Conservation (phyloP, 1,139 yeast species). For the Hansenula anomala region DNA sequence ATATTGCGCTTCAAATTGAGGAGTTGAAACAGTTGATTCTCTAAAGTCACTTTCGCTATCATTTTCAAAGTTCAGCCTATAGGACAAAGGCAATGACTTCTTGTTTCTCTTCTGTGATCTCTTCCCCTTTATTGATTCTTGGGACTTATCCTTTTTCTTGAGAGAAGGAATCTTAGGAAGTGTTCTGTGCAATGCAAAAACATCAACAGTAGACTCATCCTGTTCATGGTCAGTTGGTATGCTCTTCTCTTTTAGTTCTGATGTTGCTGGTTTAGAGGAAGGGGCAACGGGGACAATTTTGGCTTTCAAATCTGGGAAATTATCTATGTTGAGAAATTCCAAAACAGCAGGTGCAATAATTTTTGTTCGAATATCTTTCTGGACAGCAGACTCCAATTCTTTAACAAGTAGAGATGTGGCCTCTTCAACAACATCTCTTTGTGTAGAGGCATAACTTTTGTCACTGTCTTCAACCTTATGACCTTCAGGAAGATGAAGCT, state of each 20-base stretch:
- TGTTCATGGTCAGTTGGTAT: constrained; percentile 10
- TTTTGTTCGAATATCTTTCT: constrained; percentile 73
- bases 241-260: constrained; percentile 27
- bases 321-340: constrained; percentile 54
- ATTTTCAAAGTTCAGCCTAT: constrained; percentile 59
- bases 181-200: constrained; percentile 10
- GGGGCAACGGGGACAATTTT: constrained; percentile 24
- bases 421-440: constrained; percentile 38
- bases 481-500: constrained; percentile 42
- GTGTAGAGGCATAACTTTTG: constrained; percentile 3
- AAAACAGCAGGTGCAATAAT: constrained; percentile 68
- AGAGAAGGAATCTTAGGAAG: constrained; percentile 34
- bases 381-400: constrained; percentile 59
- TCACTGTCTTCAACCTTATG: constrained; percentile 3
- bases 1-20: constrained; percentile 17
- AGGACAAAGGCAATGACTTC: constrained; percentile 58
- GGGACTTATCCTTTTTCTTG: neutral
- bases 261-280: constrained; percentile 7
- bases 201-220: constrained; percentile 10
- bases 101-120: constrained; percentile 12
- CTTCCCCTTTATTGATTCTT: constrained; percentile 4
- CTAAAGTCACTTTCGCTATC: constrained; percentile 37
- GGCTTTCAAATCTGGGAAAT: constrained; percentile 50
- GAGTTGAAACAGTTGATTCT: constrained; percentile 38
- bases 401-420: constrained; percentile 55